These are phyloP conservation scores for Metschnikowia santaceciliae DNA, from an alignment of 805 yeast genomes.

Conservation along the genomic window DNA sequence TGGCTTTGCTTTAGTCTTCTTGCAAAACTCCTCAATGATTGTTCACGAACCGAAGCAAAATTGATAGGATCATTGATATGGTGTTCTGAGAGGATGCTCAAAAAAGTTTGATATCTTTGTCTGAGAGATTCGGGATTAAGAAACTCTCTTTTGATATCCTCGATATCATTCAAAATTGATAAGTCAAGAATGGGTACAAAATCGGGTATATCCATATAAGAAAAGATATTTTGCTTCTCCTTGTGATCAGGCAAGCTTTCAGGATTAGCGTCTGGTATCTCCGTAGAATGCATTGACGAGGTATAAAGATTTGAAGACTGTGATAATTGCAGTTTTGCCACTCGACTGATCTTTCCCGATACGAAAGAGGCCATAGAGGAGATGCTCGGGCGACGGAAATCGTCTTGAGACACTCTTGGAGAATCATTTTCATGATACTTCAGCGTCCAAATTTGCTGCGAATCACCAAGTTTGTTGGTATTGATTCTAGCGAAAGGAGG, in stretches of 20 bases:
- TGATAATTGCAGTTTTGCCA: slow-evolving; percentile 1
- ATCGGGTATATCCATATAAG: slow-evolving; percentile 1
- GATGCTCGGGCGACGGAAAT: slow-evolving; percentile 2
- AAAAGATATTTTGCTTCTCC: not conserved
- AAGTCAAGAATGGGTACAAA: slow-evolving; percentile 9
- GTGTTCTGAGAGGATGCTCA: slow-evolving; percentile 28
- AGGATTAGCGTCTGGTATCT: not conserved
- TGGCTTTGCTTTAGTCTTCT: slow-evolving; percentile 6
- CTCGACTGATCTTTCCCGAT: slow-evolving; percentile 2
- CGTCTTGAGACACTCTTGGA: not conserved
- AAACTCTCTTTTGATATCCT: slow-evolving; percentile 20
- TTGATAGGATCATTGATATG: slow-evolving; percentile 36
- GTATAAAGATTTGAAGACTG: not conserved
- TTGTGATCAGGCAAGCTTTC: not conserved
- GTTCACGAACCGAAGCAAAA: slow-evolving; percentile 33
- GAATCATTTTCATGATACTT: not conserved
- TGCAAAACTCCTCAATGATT: slow-evolving; percentile 28
- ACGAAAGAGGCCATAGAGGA: slow-evolving; percentile 4
- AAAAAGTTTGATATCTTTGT: slow-evolving; percentile 29
- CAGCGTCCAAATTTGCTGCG: not conserved
- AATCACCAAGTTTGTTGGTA: not conserved
- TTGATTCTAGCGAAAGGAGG: not conserved
- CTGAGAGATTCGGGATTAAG: slow-evolving; percentile 28
- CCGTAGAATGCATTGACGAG: not conserved
- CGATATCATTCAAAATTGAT: slow-evolving; percentile 22